Conservation (phyloP, 2,329 filamentous ascomycete genomes). For the Cercospora sp. region DNA sequence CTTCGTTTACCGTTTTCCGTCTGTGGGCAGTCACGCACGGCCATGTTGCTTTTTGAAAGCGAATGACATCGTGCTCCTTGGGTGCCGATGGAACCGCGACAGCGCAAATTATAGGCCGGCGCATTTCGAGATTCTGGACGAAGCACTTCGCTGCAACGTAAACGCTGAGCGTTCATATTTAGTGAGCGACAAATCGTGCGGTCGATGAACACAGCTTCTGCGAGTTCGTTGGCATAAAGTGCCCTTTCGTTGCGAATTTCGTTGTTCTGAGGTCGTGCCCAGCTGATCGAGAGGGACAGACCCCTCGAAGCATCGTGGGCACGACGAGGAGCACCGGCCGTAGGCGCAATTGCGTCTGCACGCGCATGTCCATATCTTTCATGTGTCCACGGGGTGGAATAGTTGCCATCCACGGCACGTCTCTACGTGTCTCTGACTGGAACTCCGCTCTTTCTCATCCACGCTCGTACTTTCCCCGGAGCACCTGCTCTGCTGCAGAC, state of each 20-base stretch:
- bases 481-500: constrained; percentile 4
- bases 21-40: neutral
- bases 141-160: neutral
- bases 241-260: neutral
- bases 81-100: neutral
- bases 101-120: neutral
- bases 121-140: neutral
- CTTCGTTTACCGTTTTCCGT: neutral
- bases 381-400: neutral
- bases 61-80: neutral
- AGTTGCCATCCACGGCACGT: neutral
- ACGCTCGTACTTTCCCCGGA: constrained; percentile 10
- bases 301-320: neutral
- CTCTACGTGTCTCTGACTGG: neutral
- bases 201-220: neutral
- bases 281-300: neutral
- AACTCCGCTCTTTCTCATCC: neutral
- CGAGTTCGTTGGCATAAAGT: neutral
- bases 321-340: neutral
- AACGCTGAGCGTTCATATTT: neutral
- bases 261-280: neutral
- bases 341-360: neutral
- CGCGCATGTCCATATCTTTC: neutral
- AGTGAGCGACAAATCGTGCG: neutral
- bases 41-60: neutral